Base-by-base conservation (phyloP, 2,329 filamentous ascomycete genomes). In the Chrysoporthe deuterocubensis region DNA sequence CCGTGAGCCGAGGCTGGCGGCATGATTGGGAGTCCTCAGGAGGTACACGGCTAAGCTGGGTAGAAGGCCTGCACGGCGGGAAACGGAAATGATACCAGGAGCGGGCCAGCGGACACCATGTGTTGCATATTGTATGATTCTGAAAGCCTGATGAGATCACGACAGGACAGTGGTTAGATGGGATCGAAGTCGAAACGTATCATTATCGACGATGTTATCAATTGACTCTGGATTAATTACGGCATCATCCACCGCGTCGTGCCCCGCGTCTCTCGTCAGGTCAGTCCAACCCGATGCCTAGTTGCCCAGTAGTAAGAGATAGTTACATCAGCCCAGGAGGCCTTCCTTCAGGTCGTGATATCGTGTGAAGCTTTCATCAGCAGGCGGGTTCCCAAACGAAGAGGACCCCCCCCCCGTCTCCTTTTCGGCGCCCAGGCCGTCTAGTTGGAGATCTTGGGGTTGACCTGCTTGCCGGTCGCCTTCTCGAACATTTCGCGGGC, bases 391-490 rank as follows among this genome's bases (percentile, higher is more conserved):
- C 26, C 26, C 26, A 26, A 26, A 26, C 26, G 2, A 26, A 26
- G 26, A 2, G 26, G 26, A 26, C 0, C 26, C 26, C 26, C 26
- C 26, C 26, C 26, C 26, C 26, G 26, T 26, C 26, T 26, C 26
- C 26, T 26, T 26, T 26, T 26, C 26, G 26, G 26, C 26, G 26
- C 26, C 14, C 50, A 54, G 16, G 4, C 14, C 64, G 4, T 26
- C 54, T 78, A 78, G 70, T 78, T 77, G 67, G 77, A 79, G 65
- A 74, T 60, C 67, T 79, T 80, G 42, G 75, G 65, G 69, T 76
- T 69, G 67, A 81, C 75, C 64, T 80, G 74, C 69, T 79, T 80
- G 59, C 79, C 80, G 37, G 79, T 79, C 5, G 71, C 46, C 75
- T 81, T 81, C 75, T 81, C 79, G 67, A 77, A 78, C 18, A 70